A percentile compares a stretch with the other conserved stretches of the same genome.
Conservation (phyloP, 495 filamentous ascomycete genomes). For the Penicillium turbatum region DNA sequence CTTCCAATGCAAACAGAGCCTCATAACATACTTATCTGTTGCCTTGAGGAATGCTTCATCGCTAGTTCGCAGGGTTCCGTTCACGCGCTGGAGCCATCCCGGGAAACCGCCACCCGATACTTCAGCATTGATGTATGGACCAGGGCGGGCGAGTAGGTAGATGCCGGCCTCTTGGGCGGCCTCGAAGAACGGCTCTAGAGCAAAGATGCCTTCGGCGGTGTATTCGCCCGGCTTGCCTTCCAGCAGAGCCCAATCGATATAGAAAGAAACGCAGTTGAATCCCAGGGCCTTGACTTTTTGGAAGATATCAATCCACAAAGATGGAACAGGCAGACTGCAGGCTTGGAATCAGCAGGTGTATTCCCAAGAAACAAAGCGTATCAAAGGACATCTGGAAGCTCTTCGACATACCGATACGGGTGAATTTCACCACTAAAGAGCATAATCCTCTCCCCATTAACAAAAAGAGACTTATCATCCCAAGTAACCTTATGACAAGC, state of each 20-base stretch:
- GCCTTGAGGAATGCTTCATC: slow-evolving; percentile 59
- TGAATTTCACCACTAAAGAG: slow-evolving; percentile 73
- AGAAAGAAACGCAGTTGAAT: slow-evolving; percentile 73
- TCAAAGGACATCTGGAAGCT: neutral
- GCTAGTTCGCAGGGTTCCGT: slow-evolving; percentile 55
- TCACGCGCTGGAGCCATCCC: slow-evolving; percentile 61
- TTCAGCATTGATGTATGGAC: slow-evolving; percentile 67
- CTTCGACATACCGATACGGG: slow-evolving; percentile 50
- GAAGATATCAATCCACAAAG: slow-evolving; percentile 69
- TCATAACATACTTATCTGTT: slow-evolving; percentile 50
- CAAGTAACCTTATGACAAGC: slow-evolving; percentile 55
- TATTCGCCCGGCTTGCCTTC: slow-evolving; percentile 70
- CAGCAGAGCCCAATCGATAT: slow-evolving; percentile 73
- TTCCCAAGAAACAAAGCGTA: neutral
- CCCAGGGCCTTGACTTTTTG: slow-evolving; percentile 76
- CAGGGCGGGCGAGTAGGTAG: slow-evolving; percentile 71
- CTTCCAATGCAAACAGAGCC: neutral
- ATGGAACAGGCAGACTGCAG: slow-evolving; percentile 62
- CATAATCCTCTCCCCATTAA: slow-evolving; percentile 66
- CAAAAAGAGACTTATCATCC: slow-evolving; percentile 70
- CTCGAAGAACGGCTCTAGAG: slow-evolving; percentile 65
- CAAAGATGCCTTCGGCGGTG: slow-evolving; percentile 64
- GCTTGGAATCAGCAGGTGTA: neutral
- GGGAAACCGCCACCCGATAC: slow-evolving; percentile 59
- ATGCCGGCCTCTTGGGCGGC: slow-evolving; percentile 65